Evolutionary conservation across 2,329 filamentous ascomycete species (phyloP), one percentile per base, ranked within the genome.

Genomic region (Paracorniculantispora psalliotae): DNA sequence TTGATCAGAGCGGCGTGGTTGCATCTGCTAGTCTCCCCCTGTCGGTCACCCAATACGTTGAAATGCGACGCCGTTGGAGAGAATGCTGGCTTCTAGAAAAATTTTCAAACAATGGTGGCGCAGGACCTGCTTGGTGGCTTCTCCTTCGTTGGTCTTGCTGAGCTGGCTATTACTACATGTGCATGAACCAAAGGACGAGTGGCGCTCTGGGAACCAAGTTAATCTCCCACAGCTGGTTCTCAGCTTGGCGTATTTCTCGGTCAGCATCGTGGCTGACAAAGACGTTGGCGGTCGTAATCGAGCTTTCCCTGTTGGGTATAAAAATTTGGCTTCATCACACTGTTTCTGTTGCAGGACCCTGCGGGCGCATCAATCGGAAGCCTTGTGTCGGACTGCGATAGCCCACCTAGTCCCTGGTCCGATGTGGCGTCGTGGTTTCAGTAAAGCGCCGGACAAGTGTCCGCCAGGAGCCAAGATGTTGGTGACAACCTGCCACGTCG

Each of bases 81-180:
- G 43, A 41, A 39, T 28, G 33, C 44, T 39, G 28, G 30, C 10
- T 55, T 56, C 43, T 49, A 41, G 30, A 55, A 55, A 37, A 35
- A n/a, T 12, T 55, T 47, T 21, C 23, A 10, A 21, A 33, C 6
- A 33, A 19, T 19, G 9, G 44, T 57, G 44, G 55, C 55, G 35
- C n/a, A 7, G 30, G 37, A 46, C 19, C 46, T 25, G 21, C 47
- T 50, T 26, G 35, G 46, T 50, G 54, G 46, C 54, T 57, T 56
- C 25, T 23, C 19, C 23, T 37, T 28, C 46, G 25, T 43, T 57
- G 55, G 55, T 51, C 37, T 37, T 50, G 55, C 25, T 51, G 46
- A 57, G 55, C 17, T 49, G 54, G 28, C 23, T 35, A 44, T 57
- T 57, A 51, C 47, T 57, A 57, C 46, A 57, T 33, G 30, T 57